These are phyloP conservation scores for Loxodes magnus DNA, from an alignment of 73 alveolate genomes.

Conservation along the genomic window DNA sequence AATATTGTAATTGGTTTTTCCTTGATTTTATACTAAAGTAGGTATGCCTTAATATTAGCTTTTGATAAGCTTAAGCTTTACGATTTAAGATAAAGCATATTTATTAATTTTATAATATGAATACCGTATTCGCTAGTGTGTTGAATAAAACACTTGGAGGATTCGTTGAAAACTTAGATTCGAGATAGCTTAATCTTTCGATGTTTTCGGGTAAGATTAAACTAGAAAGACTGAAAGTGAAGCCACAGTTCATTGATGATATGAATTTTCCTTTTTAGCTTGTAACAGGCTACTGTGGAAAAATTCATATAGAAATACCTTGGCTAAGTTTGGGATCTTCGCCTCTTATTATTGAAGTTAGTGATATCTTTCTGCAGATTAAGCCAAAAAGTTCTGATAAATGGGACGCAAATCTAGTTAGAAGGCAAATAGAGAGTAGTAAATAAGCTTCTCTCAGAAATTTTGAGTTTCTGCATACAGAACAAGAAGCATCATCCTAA, in stretches of 20 bases:
- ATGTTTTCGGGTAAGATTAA: slow-evolving; percentile 29
- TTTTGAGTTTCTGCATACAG: slow-evolving; percentile 17
- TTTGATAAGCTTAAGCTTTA: too few relatives aligned
- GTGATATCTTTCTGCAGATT: slow-evolving; percentile 25
- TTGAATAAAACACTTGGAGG: slow-evolving; percentile 32
- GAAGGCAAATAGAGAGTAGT: slow-evolving; percentile 13
- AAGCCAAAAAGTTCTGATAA: slow-evolving; percentile 24
- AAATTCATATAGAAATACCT: slow-evolving; percentile 33
- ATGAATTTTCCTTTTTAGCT: slow-evolving; percentile 44
- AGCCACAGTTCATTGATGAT: slow-evolving; percentile 16
- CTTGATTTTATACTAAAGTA: too few relatives aligned
- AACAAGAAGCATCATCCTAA: slow-evolving; percentile 17
- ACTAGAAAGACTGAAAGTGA: slow-evolving; percentile 23
- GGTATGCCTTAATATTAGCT: too few relatives aligned
- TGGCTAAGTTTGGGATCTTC: slow-evolving; percentile 15
- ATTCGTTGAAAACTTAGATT: slow-evolving; percentile 38
- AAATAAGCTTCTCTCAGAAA: slow-evolving; percentile 18
- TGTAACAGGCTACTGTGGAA: slow-evolving; percentile 35
- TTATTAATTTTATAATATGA: too few relatives aligned
- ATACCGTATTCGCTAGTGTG: slow-evolving; percentile 31
- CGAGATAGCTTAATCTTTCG: slow-evolving; percentile 34
- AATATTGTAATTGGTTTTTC: too few relatives aligned
- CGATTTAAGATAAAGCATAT: too few relatives aligned
- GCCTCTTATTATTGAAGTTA: slow-evolving; percentile 35
- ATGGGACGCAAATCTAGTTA: slow-evolving; percentile 40